Conservation (phyloP, 768 basidiomycete species). For the Serendipita vermifera region DNA sequence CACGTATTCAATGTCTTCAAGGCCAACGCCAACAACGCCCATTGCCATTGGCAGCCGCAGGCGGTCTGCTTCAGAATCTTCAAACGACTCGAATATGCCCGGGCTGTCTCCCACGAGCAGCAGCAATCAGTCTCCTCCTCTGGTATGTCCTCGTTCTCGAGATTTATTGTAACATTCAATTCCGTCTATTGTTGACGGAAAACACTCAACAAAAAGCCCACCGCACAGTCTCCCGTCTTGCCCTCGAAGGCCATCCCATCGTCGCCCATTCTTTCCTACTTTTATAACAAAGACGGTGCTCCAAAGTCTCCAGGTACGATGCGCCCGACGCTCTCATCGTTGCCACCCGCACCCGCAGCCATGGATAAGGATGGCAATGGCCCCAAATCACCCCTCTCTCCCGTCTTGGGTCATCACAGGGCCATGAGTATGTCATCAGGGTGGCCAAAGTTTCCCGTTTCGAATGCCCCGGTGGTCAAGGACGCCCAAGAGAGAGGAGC, state of each 20-base stretch:
- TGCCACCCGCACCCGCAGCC: constrained; percentile 50
- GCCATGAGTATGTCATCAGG: constrained; percentile 2
- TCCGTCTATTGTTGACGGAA: no score
- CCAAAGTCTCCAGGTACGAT: constrained; percentile 36
- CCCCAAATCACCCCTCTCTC: not conserved
- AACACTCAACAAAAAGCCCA: no score
- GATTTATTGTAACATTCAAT: no score
- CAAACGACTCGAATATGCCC: not conserved
- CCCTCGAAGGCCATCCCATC: constrained; percentile 13
- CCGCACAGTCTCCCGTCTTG: constrained; percentile 4
- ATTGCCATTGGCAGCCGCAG: constrained; percentile 1
- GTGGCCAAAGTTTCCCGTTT: constrained; percentile 21
- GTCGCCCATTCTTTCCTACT: constrained; percentile 61
- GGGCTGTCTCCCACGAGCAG: not conserved
- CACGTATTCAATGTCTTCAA: not conserved
- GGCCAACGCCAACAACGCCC: not conserved
- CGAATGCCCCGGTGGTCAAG: constrained; percentile 32
- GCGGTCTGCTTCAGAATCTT: not conserved
- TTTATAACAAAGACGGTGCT: constrained; percentile 28
- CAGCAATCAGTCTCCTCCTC: not conserved
- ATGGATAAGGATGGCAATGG: constrained; percentile 29
- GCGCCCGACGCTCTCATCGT: constrained; percentile 31
- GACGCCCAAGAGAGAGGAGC: constrained; percentile 50
- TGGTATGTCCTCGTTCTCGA: not conserved
- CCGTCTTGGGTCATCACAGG: constrained; percentile 1